Evolutionary conservation across 345 rosid species (phyloP).

Genomic region (Tarenaya hassleriana): DNA sequence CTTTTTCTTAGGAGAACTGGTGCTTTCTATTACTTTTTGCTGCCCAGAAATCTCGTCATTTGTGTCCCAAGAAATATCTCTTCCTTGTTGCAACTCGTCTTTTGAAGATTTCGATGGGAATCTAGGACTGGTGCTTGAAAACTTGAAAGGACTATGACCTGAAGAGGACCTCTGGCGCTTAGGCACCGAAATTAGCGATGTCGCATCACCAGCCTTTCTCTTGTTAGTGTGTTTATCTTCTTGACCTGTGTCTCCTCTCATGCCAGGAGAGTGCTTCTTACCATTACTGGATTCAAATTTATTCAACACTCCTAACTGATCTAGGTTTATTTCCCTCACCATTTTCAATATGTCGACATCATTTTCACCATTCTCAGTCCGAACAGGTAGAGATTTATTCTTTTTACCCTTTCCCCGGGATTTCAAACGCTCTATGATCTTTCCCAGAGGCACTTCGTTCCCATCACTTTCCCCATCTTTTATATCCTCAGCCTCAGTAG

Average conservation of each 20-base stretch:
- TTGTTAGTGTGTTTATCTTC: conserved; percentile 48
- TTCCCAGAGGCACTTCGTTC: conserved; percentile 69
- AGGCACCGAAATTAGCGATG: conserved; percentile 60
- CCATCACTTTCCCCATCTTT: conserved; percentile 64
- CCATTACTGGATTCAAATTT: conserved; percentile 84
- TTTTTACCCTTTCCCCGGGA: conserved; percentile 55
- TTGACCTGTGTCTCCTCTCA: conserved; percentile 33
- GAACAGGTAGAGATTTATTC: conserved; percentile 37
- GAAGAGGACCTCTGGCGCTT: conserved; percentile 65
- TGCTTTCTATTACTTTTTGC: conserved; percentile 28
- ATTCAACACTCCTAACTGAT: conserved; percentile 41
- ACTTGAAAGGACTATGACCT: conserved; percentile 46
- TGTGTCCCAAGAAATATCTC: conserved; percentile 30
- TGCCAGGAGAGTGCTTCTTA: conserved; percentile 42
- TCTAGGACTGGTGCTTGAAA: conserved; percentile 36
- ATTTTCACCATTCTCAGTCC: conserved; percentile 43
- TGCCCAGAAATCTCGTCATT: conserved; percentile 30
- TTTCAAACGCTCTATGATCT: conserved; percentile 64
- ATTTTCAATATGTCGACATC: conserved; percentile 80
- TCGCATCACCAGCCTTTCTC: conserved; percentile 45
- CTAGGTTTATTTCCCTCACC: conserved; percentile 92
- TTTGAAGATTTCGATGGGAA: conserved; percentile 29
- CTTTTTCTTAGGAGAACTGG: conserved; percentile 36
- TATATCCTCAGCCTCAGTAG: conserved; percentile 36
- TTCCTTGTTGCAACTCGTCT: conserved; percentile 31